These are phyloP conservation scores for Pseudotsuga menziesii DNA, from an alignment of 75 land plant species.

Conservation along the genomic window DNA sequence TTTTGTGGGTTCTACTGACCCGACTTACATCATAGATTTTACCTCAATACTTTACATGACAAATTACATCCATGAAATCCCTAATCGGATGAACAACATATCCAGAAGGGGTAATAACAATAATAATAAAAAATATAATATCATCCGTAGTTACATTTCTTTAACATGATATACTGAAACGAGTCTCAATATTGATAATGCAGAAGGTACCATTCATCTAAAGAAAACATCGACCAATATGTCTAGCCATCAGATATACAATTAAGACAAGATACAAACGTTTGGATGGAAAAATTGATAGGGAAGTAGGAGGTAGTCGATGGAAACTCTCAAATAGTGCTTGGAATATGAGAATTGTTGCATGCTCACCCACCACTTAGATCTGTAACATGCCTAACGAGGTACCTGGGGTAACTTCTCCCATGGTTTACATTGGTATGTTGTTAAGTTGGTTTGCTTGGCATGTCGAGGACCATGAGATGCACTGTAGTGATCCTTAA, in stretches of 20 bases:
- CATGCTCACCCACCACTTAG: conserved; percentile 88
- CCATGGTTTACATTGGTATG: conserved; percentile 99
- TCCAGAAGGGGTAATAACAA: too few species aligned
- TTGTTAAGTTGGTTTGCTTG: conserved; percentile 99
- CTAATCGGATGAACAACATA: too few species aligned
- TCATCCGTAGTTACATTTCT: too few species aligned
- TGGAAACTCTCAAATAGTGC: conserved; percentile 86
- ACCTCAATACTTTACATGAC: too few species aligned
- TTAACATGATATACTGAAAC: background rate
- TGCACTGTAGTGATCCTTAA: too few species aligned
- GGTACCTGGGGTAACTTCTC: conserved; percentile 97
- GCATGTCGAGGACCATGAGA: conserved; percentile 99
- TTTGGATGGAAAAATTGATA: conserved; percentile 11
- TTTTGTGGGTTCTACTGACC: too few species aligned
- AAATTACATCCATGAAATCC: too few species aligned
- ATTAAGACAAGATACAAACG: background rate
- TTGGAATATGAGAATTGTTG: conserved; percentile 91
- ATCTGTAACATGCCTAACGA: conserved; percentile 94
- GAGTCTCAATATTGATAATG: background rate
- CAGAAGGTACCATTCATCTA: background rate
- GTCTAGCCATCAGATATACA: background rate
- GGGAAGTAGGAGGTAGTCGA: conserved; percentile 50
- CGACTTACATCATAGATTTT: too few species aligned
- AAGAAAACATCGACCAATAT: conserved; percentile 11
- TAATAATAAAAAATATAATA: too few species aligned